phyloP scores from a whole-genome alignment of 75 land plant genomes.

The Pinus albicaulis region DNA sequence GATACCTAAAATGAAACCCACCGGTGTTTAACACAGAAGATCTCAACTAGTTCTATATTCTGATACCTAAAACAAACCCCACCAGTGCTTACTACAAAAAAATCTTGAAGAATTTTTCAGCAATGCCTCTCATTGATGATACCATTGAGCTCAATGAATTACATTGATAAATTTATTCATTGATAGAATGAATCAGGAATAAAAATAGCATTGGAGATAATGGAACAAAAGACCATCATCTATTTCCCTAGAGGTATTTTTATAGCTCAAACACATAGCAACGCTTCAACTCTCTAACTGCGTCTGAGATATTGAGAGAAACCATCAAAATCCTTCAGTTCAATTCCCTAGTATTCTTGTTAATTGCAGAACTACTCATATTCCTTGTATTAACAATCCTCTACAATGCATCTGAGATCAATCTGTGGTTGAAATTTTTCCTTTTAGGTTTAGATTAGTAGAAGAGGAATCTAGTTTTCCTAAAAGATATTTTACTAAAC shows the following conservation, averaged over 20 bases:
- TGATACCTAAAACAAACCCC: slow-evolving; percentile 11
- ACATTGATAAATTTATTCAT: no score
- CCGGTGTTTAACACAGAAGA: no score
- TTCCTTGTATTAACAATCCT: slow-evolving; percentile 65
- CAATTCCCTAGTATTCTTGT: slow-evolving; percentile 36
- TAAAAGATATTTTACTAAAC: slow-evolving; percentile 23
- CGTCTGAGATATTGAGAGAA: slow-evolving; percentile 76
- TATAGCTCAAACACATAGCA: background rate
- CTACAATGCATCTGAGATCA: slow-evolving; percentile 43
- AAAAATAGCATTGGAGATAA: no score
- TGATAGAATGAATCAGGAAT: no score
- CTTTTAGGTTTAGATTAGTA: slow-evolving; percentile 24
- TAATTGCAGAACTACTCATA: slow-evolving; percentile 45
- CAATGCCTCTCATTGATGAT: no score
- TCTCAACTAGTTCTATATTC: no score
- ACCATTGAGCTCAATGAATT: no score
- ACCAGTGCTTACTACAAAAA: no score
- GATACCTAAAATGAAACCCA: slow-evolving; percentile 12
- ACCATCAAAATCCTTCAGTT: slow-evolving; percentile 58
- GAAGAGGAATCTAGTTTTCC: slow-evolving; percentile 46
- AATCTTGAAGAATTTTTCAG: no score
- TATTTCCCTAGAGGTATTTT: background rate
- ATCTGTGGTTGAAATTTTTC: slow-evolving; percentile 36
- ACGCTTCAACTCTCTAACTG: slow-evolving; percentile 37
- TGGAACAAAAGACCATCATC: no score